Evolutionary conservation across 2,329 filamentous ascomycete species (phyloP).

Genomic region (Nemania sp.): DNA sequence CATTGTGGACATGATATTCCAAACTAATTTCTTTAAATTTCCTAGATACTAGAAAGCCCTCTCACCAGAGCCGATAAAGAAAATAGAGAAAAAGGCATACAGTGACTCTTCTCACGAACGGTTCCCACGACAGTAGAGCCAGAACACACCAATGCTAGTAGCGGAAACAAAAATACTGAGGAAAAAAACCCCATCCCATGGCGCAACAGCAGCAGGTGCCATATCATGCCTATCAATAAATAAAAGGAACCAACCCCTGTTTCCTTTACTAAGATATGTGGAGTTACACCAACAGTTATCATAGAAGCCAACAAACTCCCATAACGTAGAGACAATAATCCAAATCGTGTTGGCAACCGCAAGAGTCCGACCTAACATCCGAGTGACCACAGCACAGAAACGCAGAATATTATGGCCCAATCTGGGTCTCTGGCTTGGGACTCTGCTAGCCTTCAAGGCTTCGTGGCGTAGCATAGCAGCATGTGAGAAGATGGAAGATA

Average conservation of each 20-base stretch:
- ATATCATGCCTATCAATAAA: conserved; percentile 34
- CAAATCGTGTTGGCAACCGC: conserved; percentile 35
- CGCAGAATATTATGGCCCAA: conserved; percentile 21
- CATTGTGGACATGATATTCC: too few species aligned
- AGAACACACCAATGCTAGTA: conserved; percentile 32
- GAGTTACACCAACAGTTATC: conserved; percentile 43
- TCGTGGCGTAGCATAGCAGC: conserved; percentile 38
- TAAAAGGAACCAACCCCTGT: conserved; percentile 36
- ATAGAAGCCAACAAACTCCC: conserved; percentile 42
- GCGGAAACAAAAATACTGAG: conserved; percentile 27
- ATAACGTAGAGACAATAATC: conserved; percentile 39
- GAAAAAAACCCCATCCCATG: conserved; percentile 35
- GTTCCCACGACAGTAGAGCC: conserved; percentile 39
- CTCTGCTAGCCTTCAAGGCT: conserved; percentile 1
- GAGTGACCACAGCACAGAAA: conserved; percentile 31
- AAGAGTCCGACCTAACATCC: conserved; percentile 32
- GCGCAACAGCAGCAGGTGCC: conserved; percentile 5
- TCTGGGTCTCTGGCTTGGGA: not conserved
- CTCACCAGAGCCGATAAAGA: too few species aligned
- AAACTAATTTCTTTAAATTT: too few species aligned
- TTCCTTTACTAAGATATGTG: conserved; percentile 28
- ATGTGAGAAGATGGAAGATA: conserved; percentile 38
- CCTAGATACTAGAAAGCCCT: too few species aligned
- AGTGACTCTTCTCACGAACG: conserved; percentile 1
- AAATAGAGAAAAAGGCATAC: not conserved